Evolutionary conservation across 352 stramenopile genomes (phyloP).

Genomic region (Phytophthora pluvialis): DNA sequence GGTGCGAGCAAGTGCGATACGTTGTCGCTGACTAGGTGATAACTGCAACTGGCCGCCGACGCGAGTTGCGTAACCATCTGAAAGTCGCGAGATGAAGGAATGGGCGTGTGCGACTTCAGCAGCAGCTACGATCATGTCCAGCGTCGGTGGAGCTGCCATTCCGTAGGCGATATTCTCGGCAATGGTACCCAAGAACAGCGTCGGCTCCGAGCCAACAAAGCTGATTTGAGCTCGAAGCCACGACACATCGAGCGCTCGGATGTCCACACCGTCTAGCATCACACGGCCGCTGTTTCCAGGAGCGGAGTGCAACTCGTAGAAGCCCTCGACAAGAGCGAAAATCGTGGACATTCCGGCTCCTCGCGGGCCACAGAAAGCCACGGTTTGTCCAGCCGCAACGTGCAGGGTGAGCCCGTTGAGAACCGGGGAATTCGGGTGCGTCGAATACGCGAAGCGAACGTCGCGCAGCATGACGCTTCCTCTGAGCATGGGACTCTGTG

Average conservation of each 20-base stretch:
- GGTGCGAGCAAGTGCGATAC: conserved; percentile 93
- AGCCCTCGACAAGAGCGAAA: conserved; percentile 64
- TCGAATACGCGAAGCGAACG: conserved; percentile 54
- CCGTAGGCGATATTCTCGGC: conserved; percentile 73
- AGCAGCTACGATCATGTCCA: conserved; percentile 86
- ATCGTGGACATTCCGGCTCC: conserved; percentile 61
- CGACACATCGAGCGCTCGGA: conserved; percentile 71
- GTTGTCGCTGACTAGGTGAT: conserved; percentile 65
- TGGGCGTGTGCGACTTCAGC: conserved; percentile 93
- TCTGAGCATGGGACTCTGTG: conserved; percentile 26
- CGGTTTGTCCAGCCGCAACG: conserved; percentile 39
- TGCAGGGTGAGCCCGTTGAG: conserved; percentile 30
- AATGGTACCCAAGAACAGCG: conserved; percentile 68
- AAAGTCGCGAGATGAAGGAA: conserved; percentile 91
- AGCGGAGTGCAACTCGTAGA: conserved; percentile 61
- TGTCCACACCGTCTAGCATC: conserved; percentile 76
- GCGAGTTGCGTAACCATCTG: conserved; percentile 92
- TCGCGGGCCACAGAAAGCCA: conserved; percentile 40
- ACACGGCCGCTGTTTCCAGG: conserved; percentile 47
- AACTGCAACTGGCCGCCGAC: conserved; percentile 91
- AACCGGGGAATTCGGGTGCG: conserved; percentile 23
- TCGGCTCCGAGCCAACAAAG: conserved; percentile 59
- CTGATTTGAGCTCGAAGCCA: conserved; percentile 69
- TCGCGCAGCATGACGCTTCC: conserved; percentile 48
- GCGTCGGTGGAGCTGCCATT: conserved; percentile 44